Evolutionary conservation across 2,329 filamentous ascomycete genomes (phyloP).

Genomic region (Talaromyces sp.): DNA sequence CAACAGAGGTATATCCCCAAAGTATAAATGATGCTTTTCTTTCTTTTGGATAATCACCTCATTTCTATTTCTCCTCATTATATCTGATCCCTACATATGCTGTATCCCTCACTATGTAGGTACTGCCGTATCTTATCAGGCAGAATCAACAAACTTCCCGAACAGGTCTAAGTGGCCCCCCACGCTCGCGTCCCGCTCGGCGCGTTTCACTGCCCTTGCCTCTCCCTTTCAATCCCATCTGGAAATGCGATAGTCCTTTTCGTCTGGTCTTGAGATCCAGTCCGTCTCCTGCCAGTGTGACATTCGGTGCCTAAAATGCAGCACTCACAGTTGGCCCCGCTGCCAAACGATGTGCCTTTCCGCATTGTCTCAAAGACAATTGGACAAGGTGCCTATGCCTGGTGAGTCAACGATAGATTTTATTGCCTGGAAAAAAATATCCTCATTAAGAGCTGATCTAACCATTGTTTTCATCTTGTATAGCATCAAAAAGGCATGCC

Average conservation of each 20-base stretch:
- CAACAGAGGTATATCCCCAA: too few species aligned
- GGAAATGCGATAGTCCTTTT: not conserved
- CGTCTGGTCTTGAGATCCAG: slow-evolving; percentile 12
- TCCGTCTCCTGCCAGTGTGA: not conserved
- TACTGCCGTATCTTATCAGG: slow-evolving; percentile 1
- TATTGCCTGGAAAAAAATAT: not conserved
- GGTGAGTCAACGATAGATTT: slow-evolving; percentile 56
- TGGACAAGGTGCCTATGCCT: slow-evolving; percentile 94
- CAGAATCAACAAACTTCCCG: slow-evolving; percentile 18
- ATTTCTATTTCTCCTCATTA: not conserved
- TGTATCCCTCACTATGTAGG: too few species aligned
- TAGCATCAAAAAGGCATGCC: slow-evolving; percentile 91
- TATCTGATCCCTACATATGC: not conserved
- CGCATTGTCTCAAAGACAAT: slow-evolving; percentile 95
- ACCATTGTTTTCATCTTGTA: slow-evolving; percentile 8
- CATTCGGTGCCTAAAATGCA: slow-evolving; percentile 49
- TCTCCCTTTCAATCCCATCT: not conserved
- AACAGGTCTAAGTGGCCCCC: slow-evolving; percentile 11
- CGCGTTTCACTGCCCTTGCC: slow-evolving; percentile 9
- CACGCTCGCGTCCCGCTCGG: slow-evolving; percentile 8
- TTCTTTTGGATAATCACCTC: not conserved
- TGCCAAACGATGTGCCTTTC: slow-evolving; percentile 84
- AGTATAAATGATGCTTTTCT: not conserved
- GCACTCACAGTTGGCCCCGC: slow-evolving; percentile 85
- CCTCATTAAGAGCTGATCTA: not conserved